Evolutionary conservation across 495 filamentous ascomycete species (phyloP), one percentile per base, ranked within the genome.

Genomic region (Xylaria nigripes): DNA sequence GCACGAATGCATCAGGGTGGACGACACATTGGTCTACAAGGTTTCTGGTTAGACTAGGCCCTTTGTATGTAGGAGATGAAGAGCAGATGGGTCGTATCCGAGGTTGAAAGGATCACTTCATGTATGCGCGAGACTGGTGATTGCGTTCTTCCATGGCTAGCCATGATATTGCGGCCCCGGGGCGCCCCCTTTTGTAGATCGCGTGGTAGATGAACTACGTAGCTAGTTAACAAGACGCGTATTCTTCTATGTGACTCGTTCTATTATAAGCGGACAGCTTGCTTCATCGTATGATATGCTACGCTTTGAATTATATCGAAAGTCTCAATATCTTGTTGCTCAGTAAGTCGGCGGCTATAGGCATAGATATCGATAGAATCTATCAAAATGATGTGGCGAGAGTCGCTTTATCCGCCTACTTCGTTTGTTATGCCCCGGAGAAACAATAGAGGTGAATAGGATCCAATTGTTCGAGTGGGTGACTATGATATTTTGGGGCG

Each of bases 161-260:
- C 46, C 46, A 42, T 50, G 53, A 55, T 12, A 3, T 45, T 45
- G 53, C 29, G 25, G 53, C 53, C 46, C 46, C 48, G 53, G 46
- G 46, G 51, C 25, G 45, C 45, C 45, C 36, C 40, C 34, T 50
- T 48, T 48, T 55, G 38, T 54, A 40, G 36, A n/a, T 49, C 15
- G 46, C 40, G 34, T 27, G 40, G 45, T 48, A 55, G 53, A 43
- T 48, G 53, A 55, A 55, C 42, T 55, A 34, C 34, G 46, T 45
- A 34, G 51, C 45, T 55, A 38, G 43, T 46, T 40, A 44, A 50
- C 19, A 29, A 42, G 16, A 27, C 41, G 13, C 45, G 27, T 8
- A 32, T 29, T 16, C 42, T 19, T 25, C 9, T 48, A 12, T n/a
- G 24, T 54, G 42, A 44, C 30, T 34, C 25, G 25, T 8, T 5